Evolutionary conservation across 2,329 filamentous ascomycete species (phyloP), one percentile per base, ranked within the genome.

Genomic region (Nigrospora oryzae): DNA sequence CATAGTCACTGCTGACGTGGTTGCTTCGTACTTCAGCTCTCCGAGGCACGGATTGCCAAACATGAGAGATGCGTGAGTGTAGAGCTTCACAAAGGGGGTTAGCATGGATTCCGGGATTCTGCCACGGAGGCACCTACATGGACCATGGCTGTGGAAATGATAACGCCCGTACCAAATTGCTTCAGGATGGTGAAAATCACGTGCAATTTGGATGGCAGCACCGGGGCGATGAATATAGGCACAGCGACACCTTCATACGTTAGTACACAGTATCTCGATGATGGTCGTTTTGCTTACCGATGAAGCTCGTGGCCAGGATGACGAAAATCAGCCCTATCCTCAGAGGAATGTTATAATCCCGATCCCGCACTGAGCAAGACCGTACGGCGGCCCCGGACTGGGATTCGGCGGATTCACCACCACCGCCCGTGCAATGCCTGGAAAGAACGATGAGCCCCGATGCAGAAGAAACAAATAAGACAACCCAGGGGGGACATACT

Each of bases 301-400:
- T 70, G 0, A 73, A 71, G 53, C 84, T 86, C 2, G 84, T 86
- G 1, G 69, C 73, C 1, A 89, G 68, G 38, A 89, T 79, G 32
- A 81, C 84, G 56, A 89, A 89, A 16, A 89, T 64, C 0, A 87
- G 74, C 1, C 85, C 86, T 42, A 89, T 71, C 10, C 86, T 76
- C 3, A 89, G 69, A 1, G 71, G 70, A 16, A 88, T 69, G 53
- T 89, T 78, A 65, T 89, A 89, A 42, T 84, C 65, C 43, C 71
- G 63, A 31, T 64, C 55, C 6, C 62, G 56, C 34, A 62, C 65
- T 2, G 68, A 66, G 56, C 81, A 85, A 3, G 52, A 28, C 4
- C 49, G 47, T 19, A 54, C 54, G 19, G 56, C 52, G 41, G 60
- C 58, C 49, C 71, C 71, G 35, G 63, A 63, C 6, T 23, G 4